phyloP scores from a whole-genome alignment of 345 rosid species.

The Draba incana region DNA sequence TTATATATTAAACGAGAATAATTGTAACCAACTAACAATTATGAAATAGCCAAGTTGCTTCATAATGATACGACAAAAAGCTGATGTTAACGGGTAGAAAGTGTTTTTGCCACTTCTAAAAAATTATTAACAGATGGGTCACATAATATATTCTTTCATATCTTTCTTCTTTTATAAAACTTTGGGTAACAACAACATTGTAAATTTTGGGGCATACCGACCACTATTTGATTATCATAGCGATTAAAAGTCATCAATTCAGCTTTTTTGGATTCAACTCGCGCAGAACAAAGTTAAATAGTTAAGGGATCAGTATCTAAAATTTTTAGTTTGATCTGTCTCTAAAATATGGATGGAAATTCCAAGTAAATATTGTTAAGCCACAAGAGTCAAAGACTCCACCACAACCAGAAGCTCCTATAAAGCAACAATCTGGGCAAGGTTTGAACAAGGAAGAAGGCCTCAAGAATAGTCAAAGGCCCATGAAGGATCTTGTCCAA shows the following conservation, averaged over 20 bases:
- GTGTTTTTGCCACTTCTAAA: constrained; percentile 40
- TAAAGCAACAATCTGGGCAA: no score
- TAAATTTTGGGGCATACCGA: constrained; percentile 13
- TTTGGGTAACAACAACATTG: constrained; percentile 8
- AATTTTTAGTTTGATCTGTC: no score
- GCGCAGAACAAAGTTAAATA: no score
- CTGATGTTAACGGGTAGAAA: constrained; percentile 36
- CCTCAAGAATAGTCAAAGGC: no score
- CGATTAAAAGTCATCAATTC: neutral
- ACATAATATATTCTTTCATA: constrained; percentile 4
- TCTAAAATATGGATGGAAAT: neutral
- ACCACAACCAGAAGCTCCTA: no score
- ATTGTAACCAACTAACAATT: constrained; percentile 19
- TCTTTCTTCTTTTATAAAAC: constrained; percentile 4
- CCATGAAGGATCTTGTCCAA: no score
- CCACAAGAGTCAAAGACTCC: no score
- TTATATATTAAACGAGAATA: constrained; percentile 12
- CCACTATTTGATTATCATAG: constrained; percentile 1
- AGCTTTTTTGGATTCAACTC: neutral
- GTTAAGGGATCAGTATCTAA: no score
- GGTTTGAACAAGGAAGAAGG: no score
- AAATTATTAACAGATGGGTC: constrained; percentile 36
- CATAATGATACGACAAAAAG: constrained; percentile 39
- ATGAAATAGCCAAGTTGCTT: constrained; percentile 36
- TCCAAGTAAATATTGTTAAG: neutral